Evolutionary conservation across 225 moss, liverwort and hornwort species (phyloP).

Genomic region (Polytrichum commune): DNA sequence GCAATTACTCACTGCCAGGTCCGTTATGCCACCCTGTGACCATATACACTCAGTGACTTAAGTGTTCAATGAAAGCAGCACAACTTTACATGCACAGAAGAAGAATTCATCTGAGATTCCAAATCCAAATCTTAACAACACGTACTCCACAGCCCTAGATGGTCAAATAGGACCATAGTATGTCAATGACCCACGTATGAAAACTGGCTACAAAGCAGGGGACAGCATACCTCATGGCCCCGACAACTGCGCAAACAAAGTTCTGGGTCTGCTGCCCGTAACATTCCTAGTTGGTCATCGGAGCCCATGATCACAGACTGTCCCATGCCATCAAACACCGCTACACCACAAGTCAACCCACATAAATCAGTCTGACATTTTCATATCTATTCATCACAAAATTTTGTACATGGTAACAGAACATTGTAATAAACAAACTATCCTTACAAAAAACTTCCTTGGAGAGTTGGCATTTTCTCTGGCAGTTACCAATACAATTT

Average conservation of each 20-base stretch:
- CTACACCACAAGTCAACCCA: slow-evolving; percentile 39
- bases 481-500: too few relatives aligned
- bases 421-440: too few relatives aligned
- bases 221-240: slow-evolving; percentile 73
- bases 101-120: too few relatives aligned
- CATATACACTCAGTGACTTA: background rate
- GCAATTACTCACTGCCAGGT: slow-evolving; percentile 85
- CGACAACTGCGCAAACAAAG: slow-evolving; percentile 92
- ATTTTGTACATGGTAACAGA: too few relatives aligned
- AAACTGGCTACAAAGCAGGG: background rate
- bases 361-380: slow-evolving; percentile 16
- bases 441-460: too few relatives aligned
- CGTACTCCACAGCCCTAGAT: too few relatives aligned
- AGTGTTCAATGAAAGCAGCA: too few relatives aligned
- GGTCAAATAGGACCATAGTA: background rate
- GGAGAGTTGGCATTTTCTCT: too few relatives aligned
- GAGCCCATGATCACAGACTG: slow-evolving; percentile 96
- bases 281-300: slow-evolving; percentile 93
- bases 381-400: background rate
- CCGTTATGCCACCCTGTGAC: slow-evolving; percentile 85
- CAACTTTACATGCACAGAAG: too few relatives aligned
- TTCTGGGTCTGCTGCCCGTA: slow-evolving; percentile 87
- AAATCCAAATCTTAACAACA: too few relatives aligned
- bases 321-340: slow-evolving; percentile 92
- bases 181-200: background rate